Percentiles rank a stretch among this genome's conserved stretches.
These are phyloP conservation scores for Huntiella savannae DNA, from an alignment of 2,329 filamentous ascomycete genomes.

Conservation along the genomic window DNA sequence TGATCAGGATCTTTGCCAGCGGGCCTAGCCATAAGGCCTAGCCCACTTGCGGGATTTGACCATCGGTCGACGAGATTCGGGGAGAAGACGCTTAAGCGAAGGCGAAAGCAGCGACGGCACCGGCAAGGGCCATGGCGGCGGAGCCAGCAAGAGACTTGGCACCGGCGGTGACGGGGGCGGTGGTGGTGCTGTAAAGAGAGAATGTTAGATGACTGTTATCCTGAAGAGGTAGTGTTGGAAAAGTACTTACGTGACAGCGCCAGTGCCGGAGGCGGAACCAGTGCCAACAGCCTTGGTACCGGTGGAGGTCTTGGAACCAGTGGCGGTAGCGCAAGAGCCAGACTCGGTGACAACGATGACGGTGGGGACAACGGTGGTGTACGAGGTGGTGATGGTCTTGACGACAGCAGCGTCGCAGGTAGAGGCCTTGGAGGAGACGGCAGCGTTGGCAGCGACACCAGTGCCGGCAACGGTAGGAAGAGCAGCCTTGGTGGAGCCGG, in stretches of 20 bases:
- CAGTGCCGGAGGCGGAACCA: constrained; percentile 23
- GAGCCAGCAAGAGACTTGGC: constrained; percentile 35
- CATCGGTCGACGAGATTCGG: neutral
- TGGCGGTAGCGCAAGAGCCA: constrained; percentile 22
- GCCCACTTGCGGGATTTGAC: neutral
- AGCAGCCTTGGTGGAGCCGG: constrained; percentile 11
- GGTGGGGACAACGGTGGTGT: constrained; percentile 36
- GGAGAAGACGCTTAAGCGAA: constrained; percentile 28
- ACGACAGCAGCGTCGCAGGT: constrained; percentile 22
- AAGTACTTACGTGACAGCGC: constrained; percentile 20
- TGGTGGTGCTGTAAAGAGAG: constrained; percentile 13
- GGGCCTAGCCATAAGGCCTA: neutral
- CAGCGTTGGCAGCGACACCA: constrained; percentile 5
- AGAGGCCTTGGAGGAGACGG: constrained; percentile 13
- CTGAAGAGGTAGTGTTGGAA: neutral
- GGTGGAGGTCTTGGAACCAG: constrained; percentile 16
- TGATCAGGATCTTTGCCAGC: neutral
- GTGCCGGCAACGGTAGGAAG: constrained; percentile 11
- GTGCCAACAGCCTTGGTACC: constrained; percentile 22
- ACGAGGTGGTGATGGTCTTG: constrained; percentile 34
- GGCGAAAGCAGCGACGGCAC: constrained; percentile 33
- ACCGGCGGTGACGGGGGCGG: constrained; percentile 28
- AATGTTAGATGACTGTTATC: constrained; percentile 10
- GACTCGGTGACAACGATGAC: constrained; percentile 27
- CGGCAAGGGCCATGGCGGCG: constrained; percentile 32